Evolutionary conservation across 208 protist genomes (phyloP).

Genomic region (Trypanosoma boissoni): DNA sequence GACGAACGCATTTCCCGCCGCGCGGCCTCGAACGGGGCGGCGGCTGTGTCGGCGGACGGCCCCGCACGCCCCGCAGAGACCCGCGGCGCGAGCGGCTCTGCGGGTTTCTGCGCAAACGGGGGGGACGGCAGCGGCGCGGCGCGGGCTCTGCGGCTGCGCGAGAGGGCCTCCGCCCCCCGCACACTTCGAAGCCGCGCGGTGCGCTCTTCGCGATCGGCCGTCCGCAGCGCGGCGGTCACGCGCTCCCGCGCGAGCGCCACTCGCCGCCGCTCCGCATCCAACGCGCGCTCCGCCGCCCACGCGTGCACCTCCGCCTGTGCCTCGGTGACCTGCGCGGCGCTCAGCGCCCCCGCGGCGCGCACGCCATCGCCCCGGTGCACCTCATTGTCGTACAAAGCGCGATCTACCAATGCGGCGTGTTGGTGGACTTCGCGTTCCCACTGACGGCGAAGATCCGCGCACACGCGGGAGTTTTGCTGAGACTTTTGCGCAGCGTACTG

Average conservation of each 20-base stretch:
- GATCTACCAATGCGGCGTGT: constrained; percentile 28
- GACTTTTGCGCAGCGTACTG: constrained; percentile 48
- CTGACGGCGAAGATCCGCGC: constrained; percentile 22
- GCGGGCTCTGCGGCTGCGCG: constrained; percentile 23
- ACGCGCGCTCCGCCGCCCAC: constrained; percentile 49
- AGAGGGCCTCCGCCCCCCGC: neutral
- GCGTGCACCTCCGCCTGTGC: constrained; percentile 38
- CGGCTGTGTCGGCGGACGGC: constrained; percentile 9
- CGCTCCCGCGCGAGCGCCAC: constrained; percentile 39
- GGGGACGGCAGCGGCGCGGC: too few species aligned
- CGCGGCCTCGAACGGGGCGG: constrained; percentile 7
- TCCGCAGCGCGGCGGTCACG: constrained; percentile 23
- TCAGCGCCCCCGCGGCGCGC: constrained; percentile 21
- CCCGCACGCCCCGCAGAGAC: constrained; percentile 1
- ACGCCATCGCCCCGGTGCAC: constrained; percentile 32
- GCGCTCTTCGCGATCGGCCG: constrained; percentile 29
- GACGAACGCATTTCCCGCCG: neutral
- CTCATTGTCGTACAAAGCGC: constrained; percentile 22
- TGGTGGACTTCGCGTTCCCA: constrained; percentile 37
- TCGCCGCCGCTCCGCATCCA: constrained; percentile 45
- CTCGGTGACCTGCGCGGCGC: constrained; percentile 5
- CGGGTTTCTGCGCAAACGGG: neutral
- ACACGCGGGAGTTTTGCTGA: constrained; percentile 30
- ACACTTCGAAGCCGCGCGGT: too few species aligned
- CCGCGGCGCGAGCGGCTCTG: too few species aligned